Base-by-base conservation (phyloP, 257 asterid species). In the Ophiorrhiza pumila region DNA sequence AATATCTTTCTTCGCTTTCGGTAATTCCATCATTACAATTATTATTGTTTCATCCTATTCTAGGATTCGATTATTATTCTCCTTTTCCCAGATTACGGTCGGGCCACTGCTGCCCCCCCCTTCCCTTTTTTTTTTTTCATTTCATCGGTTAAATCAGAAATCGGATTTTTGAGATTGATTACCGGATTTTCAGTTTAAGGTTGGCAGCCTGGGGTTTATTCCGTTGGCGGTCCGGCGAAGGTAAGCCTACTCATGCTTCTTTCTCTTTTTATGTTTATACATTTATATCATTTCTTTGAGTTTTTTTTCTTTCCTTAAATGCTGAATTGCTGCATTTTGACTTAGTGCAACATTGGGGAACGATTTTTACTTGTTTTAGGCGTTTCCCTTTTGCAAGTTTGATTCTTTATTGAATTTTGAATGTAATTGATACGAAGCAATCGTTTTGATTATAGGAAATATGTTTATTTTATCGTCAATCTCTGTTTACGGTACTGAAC, bases 31-130 rank as follows among this genome's bases (percentile, higher is more conserved):
- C 71, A 45, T 43, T 32, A 11, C 46, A 34, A 12, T 69, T 7
- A 7, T 57, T 25, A 6, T 55, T 31, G 15, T 55, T n/a, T n/a
- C 0, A 10, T 53, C 22, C 52, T 56, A 25, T 69, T 47, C 15
- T 35, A 20, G 23, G 74, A 72, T 72, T 71, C 31, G 68, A 74
- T 67, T 46, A 42, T 27, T 41, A 4, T 34, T 75, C 32, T 29
- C 39, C n/a, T 59, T 60, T 49, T 57, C 45, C 49, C 69, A 12
- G 65, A 58, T 23, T 68, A 18, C 43, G 35, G 13, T 15, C 27
- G 70, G 74, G 43, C 64, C 69, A 45, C 46, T 45, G 43, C 71
- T 50, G 47, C 14, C 34, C 5, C 29, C 20, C 13, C 41, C 5
- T 35, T 1, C 34, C 15, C 25, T 1, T 27, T 57, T 10, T 4